A percentile compares a stretch with the other conserved stretches of the same genome.
phyloP scores from a whole-genome alignment of 345 rosid genomes.

The Bruguiera parviflora region DNA sequence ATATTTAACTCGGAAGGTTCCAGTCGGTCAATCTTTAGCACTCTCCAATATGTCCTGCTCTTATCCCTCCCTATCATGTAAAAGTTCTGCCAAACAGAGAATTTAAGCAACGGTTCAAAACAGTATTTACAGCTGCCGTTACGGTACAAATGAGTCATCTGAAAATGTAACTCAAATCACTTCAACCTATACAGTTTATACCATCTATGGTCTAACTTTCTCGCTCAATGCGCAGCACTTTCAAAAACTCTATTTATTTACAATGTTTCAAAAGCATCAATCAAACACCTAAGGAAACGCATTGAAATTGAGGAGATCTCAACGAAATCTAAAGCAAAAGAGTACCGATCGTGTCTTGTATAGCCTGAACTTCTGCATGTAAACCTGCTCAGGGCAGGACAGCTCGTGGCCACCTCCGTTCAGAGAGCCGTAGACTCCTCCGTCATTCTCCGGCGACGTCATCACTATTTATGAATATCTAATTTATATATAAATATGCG shows the following conservation, averaged over 20 bases:
- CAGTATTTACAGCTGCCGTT: too few species aligned
- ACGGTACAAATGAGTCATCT: too few species aligned
- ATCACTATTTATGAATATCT: neutral
- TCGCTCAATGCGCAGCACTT: too few species aligned
- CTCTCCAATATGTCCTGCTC: conserved; percentile 72
- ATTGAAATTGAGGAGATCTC: neutral
- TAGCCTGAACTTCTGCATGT: conserved; percentile 62
- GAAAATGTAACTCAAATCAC: too few species aligned
- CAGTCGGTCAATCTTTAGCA: conserved; percentile 67
- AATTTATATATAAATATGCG: neutral
- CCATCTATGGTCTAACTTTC: too few species aligned
- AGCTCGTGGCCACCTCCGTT: neutral
- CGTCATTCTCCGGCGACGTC: conserved; percentile 14
- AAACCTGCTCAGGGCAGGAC: conserved; percentile 8
- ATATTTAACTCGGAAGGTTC: conserved; percentile 72
- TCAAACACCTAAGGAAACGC: neutral
- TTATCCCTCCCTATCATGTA: conserved; percentile 82
- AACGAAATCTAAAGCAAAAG: neutral
- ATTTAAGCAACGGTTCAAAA: too few species aligned
- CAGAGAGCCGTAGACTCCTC: conserved; percentile 2
- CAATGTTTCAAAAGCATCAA: too few species aligned
- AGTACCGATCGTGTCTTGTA: conserved; percentile 76
- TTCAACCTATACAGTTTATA: too few species aligned
- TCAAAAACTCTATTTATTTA: too few species aligned
- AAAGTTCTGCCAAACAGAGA: conserved; percentile 46